phyloP scores from a whole-genome alignment of 1,284 basidiomycete genomes.

The Takashimella tepidaria region DNA sequence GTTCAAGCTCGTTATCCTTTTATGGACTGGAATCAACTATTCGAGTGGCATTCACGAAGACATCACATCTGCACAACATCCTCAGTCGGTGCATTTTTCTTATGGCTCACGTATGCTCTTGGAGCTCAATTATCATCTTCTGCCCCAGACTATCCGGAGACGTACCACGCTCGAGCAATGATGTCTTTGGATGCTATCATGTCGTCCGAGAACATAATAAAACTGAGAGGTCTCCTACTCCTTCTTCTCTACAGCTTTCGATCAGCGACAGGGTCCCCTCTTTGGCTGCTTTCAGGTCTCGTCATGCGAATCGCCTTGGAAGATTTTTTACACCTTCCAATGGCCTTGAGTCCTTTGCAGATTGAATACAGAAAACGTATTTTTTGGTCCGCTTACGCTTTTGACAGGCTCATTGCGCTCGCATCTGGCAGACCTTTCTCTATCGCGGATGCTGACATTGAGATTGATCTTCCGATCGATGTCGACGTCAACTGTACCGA shows the following conservation, averaged over 20 bases:
- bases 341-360: neutral
- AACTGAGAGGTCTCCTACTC: constrained; percentile 10
- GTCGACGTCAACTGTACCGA: constrained; percentile 4
- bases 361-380: constrained; percentile 9
- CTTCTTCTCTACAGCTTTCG: constrained; percentile 17
- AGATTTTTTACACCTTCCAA: constrained; percentile 4
- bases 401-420: constrained; percentile 15
- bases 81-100: constrained; percentile 12
- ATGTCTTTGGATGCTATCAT: constrained; percentile 10
- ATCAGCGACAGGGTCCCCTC: constrained; percentile 11
- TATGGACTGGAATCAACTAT: constrained; percentile 12
- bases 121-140: constrained; percentile 6
- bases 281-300: constrained; percentile 13
- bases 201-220: constrained; percentile 9
- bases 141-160: constrained; percentile 1
- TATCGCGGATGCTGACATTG: constrained; percentile 10
- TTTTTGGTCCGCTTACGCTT: constrained; percentile 16
- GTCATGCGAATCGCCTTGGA: constrained; percentile 15
- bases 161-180: constrained; percentile 16
- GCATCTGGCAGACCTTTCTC: constrained; percentile 11
- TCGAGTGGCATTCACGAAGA: constrained; percentile 7
- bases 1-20: constrained; percentile 16
- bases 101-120: constrained; percentile 15
- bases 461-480: constrained; percentile 10
- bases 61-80: constrained; percentile 4